Evolutionary conservation across 83 land plant genomes (phyloP).

Genomic region (Diphasiastrum complanatum): DNA sequence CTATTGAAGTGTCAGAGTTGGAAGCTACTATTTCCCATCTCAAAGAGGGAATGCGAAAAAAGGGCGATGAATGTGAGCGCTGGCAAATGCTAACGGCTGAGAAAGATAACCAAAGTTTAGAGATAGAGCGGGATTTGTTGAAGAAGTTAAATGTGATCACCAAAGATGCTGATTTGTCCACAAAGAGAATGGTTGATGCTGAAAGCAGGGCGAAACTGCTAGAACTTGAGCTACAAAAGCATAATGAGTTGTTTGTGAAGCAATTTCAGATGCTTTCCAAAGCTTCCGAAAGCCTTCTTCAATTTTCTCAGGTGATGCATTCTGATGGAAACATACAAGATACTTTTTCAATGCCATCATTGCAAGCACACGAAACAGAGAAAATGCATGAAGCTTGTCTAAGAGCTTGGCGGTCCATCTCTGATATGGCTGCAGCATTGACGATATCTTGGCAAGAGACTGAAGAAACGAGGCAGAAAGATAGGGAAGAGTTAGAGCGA

Average conservation of each 20-base stretch:
- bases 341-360: too few relatives aligned
- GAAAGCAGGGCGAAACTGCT: constrained; percentile 37
- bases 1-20: constrained; percentile 91
- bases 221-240: constrained; percentile 40
- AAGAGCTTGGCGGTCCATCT: constrained; percentile 42
- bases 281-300: constrained; percentile 45
- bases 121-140: constrained; percentile 43
- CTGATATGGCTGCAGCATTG: constrained; percentile 38
- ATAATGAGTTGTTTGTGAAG: constrained; percentile 50
- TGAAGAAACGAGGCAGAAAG: constrained; percentile 39
- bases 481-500: constrained; percentile 42
- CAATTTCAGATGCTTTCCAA: constrained; percentile 43
- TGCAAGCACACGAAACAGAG: too few relatives aligned
- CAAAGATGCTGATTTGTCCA: constrained; percentile 19
- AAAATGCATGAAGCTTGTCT: constrained; percentile 47
- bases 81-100: constrained; percentile 38
- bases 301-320: constrained; percentile 31
- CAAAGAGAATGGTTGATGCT: constrained; percentile 28
- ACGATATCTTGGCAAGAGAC: constrained; percentile 39
- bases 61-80: constrained; percentile 34
- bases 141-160: constrained; percentile 29
- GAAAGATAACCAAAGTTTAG: constrained; percentile 44
- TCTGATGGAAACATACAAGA: too few relatives aligned
- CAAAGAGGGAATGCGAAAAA: constrained; percentile 58
- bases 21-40: constrained; percentile 69